Percentiles rank a stretch among this genome's conserved stretches.
Evolutionary conservation across 225 moss, liverwort and hornwort species (phyloP).

Genomic region (Rhytidiadelphus loreus): DNA sequence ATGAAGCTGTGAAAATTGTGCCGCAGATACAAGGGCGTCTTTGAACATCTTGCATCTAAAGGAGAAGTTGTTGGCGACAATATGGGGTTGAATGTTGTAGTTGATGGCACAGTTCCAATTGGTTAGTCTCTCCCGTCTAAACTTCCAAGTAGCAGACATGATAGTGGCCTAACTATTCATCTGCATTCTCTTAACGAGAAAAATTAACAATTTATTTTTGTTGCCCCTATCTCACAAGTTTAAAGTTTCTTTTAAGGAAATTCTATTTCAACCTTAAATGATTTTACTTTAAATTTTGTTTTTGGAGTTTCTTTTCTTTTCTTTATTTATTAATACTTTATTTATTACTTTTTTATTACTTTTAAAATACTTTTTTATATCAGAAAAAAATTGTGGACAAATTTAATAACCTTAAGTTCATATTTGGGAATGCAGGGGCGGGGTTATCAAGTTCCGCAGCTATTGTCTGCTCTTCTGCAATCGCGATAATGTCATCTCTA

Average conservation of each 20-base stretch:
- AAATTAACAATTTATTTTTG: not conserved
- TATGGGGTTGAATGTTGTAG: slow-evolving; percentile 56
- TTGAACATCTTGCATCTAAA: slow-evolving; percentile 67
- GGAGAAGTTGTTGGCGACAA: slow-evolving; percentile 19
- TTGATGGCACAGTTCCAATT: slow-evolving; percentile 82
- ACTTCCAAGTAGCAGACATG: not conserved
- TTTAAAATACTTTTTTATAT: not conserved
- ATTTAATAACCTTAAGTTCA: not conserved
- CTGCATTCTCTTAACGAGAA: not conserved
- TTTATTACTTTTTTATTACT: not conserved
- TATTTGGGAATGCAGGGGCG: slow-evolving; percentile 55
- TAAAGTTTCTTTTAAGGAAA: not conserved
- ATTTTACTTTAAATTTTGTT: not conserved
- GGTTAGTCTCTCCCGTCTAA: slow-evolving; percentile 27
- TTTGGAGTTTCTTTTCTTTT: not conserved
- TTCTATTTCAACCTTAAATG: not conserved
- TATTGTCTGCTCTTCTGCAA: slow-evolving; percentile 91
- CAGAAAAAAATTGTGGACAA: not conserved
- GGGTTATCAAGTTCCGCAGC: slow-evolving; percentile 96
- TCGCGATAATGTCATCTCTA: slow-evolving; percentile 63
- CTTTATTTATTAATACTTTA: not conserved
- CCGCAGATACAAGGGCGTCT: slow-evolving; percentile 78
- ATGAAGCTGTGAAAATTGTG: not conserved
- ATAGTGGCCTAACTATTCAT: not conserved
- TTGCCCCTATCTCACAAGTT: not conserved